Conservation (phyloP, 2,329 filamentous ascomycete genomes). For the Botrytis paeoniae region DNA sequence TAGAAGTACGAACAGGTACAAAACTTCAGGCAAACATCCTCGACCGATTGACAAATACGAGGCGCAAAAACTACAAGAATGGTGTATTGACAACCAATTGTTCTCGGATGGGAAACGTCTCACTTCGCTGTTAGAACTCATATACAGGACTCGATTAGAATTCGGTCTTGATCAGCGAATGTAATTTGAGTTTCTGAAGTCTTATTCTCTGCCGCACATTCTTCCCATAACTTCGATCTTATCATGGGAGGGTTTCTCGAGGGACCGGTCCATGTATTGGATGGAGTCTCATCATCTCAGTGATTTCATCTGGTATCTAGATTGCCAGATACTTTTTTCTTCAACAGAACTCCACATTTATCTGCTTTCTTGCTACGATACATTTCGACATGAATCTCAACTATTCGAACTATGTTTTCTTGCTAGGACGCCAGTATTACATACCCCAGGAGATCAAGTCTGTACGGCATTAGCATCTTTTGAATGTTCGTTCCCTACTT, state of each 20-base stretch:
- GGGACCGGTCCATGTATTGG: too few species aligned
- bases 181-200: neutral
- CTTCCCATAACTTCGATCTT: too few species aligned
- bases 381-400: neutral
- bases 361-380: too few species aligned
- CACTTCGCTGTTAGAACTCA: neutral
- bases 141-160: neutral
- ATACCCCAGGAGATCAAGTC: neutral
- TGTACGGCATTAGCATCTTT: neutral
- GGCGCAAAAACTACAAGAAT: neutral
- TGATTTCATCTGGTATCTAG: neutral
- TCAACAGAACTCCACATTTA: too few species aligned
- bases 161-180: too few species aligned
- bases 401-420: neutral
- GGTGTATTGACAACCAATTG: too few species aligned
- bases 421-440: neutral
- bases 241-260: too few species aligned
- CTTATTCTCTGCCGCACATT: fast-evolving
- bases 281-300: too few species aligned
- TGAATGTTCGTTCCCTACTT: neutral
- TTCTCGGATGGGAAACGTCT: neutral
- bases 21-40: neutral
- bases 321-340: neutral
- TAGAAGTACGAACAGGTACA: neutral
- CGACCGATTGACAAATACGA: neutral